Base-by-base conservation (phyloP, 768 basidiomycete genomes). In the Tremella fuciformis region DNA sequence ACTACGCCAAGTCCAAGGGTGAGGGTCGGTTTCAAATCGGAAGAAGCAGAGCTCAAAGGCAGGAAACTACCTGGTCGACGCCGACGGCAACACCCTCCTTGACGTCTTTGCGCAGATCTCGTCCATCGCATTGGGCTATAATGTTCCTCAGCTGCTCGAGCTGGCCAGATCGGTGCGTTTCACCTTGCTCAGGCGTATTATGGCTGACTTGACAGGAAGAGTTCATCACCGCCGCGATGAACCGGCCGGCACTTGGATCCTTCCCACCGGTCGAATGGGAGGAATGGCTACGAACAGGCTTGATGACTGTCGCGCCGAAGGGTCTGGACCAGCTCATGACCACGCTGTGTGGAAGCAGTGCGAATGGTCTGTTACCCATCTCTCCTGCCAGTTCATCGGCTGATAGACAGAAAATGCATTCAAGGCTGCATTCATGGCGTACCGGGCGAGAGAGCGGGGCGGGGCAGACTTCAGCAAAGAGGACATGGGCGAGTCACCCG, bases 11-110 rank as follows among this genome's bases (percentile, higher is more conserved):
- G 50, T 69, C 70, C 8, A 38, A 57, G 48, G 64, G 67, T 59
- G 21, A 29, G 55, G 22, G 29, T 11, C n/a, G 29, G n/a, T 26
- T 13, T 7, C 18, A 3, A 1, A 22, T 41, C 40, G 16, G 37
- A 24, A n/a, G 19, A n/a, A 49, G 22, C 16, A 7, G 15, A 50
- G 29, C 48, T 48, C 21, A 50, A 13, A 13, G 18, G 56, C 60
- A 59, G 74, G 77, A 13, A 80, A 80, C 68, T 80, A 76, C 65
- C 46, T 80, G 3, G 71, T 73, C 18, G 80, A 80, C 55, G 80
- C 72, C 1, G 80, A 80, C 57, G 79, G 78, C 9, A 80, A 80
- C 65, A 60, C 62, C 39, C 53, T 77, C 11, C 73, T 80, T 24
- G 80, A 80, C 49, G 78, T 79, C 4, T 77, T 72, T 57, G 77